Conservation (phyloP, 306 rosid species). For the Acacia crassicarpa region DNA sequence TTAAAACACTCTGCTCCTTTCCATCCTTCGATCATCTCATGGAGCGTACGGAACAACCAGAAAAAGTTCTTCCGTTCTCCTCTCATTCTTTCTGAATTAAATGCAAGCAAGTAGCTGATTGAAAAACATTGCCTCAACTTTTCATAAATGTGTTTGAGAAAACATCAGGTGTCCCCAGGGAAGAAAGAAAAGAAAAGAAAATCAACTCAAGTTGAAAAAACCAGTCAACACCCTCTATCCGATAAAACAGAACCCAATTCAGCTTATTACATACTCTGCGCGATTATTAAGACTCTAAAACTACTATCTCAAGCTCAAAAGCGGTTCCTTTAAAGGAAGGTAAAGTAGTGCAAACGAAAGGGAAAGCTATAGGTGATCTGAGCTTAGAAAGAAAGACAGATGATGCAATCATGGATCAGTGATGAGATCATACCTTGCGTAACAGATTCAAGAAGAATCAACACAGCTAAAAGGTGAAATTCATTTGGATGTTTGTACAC, state of each 20-base stretch:
- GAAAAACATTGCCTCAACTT: not conserved
- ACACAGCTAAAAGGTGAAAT: slow-evolving; percentile 4
- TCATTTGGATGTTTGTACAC: slow-evolving; percentile 31
- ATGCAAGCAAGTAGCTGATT: not conserved
- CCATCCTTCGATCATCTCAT: not conserved
- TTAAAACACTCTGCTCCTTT: not conserved
- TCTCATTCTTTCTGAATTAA: not conserved
- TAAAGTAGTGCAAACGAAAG: not conserved
- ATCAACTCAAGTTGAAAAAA: slow-evolving; percentile 18
- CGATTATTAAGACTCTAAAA: slow-evolving; percentile 25
- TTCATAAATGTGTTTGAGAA: not conserved
- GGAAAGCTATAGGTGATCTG: slow-evolving; percentile 1
- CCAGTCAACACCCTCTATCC: not conserved
- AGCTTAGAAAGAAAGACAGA: slow-evolving; percentile 29
- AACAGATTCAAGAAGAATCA: slow-evolving; percentile 27
- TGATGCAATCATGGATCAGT: slow-evolving; percentile 24
- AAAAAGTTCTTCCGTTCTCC: not conserved
- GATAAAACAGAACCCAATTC: slow-evolving; percentile 9
- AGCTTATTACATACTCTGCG: not conserved
- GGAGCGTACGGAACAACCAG: not conserved
- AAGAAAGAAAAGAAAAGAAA: slow-evolving; percentile 23
- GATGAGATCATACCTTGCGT: slow-evolving; percentile 39
- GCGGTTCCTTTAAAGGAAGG: not conserved
- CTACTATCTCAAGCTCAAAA: slow-evolving; percentile 19
- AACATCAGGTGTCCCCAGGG: not conserved